Base-by-base conservation (phyloP, 345 rosid species). In the Populus ilicifolia region DNA sequence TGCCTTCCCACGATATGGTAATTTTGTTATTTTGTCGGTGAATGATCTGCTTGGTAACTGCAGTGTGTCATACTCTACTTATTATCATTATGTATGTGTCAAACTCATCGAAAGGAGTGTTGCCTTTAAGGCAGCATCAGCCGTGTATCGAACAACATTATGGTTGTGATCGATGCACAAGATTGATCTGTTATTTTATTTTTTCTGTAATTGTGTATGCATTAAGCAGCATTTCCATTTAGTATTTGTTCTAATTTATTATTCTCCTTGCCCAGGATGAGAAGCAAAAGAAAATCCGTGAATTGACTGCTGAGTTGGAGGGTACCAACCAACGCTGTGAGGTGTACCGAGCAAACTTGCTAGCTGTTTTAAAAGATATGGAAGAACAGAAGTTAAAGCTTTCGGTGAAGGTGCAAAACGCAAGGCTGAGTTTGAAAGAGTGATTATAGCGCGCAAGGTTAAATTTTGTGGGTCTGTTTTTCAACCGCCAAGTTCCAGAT, bases 381-480 rank as follows among this genome's bases (percentile, higher is more conserved):
- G 98, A 94, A 84, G 95, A 93, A 35, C 91, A 90, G 81, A 94
- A 94, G 85, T 78, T 88, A 67, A 90, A 94, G 88, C 83, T 94
- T 56, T 88, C 94, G 0, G 90, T 91, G 77, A 94, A 94, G 86
- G 92, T 94, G 71, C 92, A 94, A 75, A 91, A 88, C 80, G 97
- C 92, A 62, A 90, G 89, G 89, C 90, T 89, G 72, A 91, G 90
- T 81, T 85, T 93, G 81, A 89, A 88, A 88, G 94, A 93, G 74
- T 87, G 87, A 90, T 35, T 10, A 23, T 52, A 39, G 52, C 18
- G 18, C 14, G 52, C 52, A 46, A 16, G 18, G 50, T 46, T 46
- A 46, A 46, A 46, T 14, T 46, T 12, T 14, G 14, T 3, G 4
- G 5, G 52, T 46, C 50, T 46, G 18, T 46, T 46, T 14, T 46